phyloP scores from a whole-genome alignment of 108 stramenopile genomes.

The Mediolabrus comicus region DNA sequence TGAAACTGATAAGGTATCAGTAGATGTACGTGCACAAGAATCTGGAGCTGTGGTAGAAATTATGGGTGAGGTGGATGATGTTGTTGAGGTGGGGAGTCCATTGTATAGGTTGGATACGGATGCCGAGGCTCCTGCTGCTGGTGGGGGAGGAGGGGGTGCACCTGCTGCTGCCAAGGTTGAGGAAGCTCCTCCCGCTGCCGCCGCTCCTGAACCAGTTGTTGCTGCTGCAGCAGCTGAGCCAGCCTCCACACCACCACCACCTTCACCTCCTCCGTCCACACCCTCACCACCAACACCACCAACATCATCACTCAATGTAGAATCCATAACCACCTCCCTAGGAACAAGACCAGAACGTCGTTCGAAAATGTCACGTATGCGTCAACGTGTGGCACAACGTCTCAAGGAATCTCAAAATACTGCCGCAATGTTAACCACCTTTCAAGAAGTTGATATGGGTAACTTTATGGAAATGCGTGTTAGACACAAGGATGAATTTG shows the following conservation, averaged over 20 bases:
- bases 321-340: slow-evolving; percentile 44
- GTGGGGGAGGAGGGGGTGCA: slow-evolving; percentile 3
- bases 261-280: slow-evolving; percentile 38
- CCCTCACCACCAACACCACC: slow-evolving; percentile 48
- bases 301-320: slow-evolving; percentile 43
- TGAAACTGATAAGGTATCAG: slow-evolving; percentile 98
- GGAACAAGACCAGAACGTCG: slow-evolving; percentile 91
- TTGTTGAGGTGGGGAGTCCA: slow-evolving; percentile 91
- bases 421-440: slow-evolving; percentile 99
- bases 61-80: slow-evolving; percentile 91
- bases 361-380: slow-evolving; percentile 99
- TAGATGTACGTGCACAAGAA: slow-evolving; percentile 87
- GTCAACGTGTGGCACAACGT: slow-evolving; percentile 94
- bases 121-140: slow-evolving; percentile 65
- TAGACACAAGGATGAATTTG: slow-evolving; percentile 95
- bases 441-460: slow-evolving; percentile 99
- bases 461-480: slow-evolving; percentile 95
- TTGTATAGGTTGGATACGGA: slow-evolving; percentile 92
- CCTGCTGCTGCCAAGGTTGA: slow-evolving; percentile 3
- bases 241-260: slow-evolving; percentile 34
- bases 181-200: slow-evolving; percentile 22
- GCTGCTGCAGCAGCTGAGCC: slow-evolving; percentile 49
- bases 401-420: slow-evolving; percentile 99
- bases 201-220: slow-evolving; percentile 35
- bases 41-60: slow-evolving; percentile 88